phyloP scores from a whole-genome alignment of 2,329 filamentous ascomycete genomes.

The Cladophialophora psammophila region DNA sequence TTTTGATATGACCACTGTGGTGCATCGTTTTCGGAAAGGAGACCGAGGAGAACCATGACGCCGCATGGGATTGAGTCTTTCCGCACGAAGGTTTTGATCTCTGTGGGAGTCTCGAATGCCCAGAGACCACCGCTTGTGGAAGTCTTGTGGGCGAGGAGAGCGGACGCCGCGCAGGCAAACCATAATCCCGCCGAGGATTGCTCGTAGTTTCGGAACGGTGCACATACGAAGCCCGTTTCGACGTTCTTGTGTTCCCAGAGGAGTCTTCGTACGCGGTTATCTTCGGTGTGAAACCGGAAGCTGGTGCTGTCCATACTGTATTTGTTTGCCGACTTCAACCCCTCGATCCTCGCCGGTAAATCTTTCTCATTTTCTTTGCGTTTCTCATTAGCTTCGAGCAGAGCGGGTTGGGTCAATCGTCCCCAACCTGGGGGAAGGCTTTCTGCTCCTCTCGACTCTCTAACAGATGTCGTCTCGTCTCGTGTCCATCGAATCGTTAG shows the following conservation, averaged over 20 bases:
- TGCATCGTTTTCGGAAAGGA: constrained; percentile 41
- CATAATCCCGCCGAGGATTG: constrained; percentile 37
- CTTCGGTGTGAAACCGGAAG: constrained; percentile 43
- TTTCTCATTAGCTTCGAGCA: constrained; percentile 32
- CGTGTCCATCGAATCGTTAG: constrained; percentile 64
- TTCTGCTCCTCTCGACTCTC: constrained; percentile 61
- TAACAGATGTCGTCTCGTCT: constrained; percentile 43
- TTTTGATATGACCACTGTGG: constrained; percentile 41
- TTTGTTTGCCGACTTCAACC: constrained; percentile 39
- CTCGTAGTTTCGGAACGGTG: constrained; percentile 31
- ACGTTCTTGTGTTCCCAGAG: constrained; percentile 41
- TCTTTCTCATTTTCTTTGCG: constrained; percentile 28
- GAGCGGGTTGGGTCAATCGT: constrained; percentile 41
- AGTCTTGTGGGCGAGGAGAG: constrained; percentile 35
- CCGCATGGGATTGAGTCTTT: constrained; percentile 43
- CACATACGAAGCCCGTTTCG: constrained; percentile 37
- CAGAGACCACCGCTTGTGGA: constrained; percentile 36
- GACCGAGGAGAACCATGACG: constrained; percentile 42
- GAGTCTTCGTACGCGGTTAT: constrained; percentile 38
- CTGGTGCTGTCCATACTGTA: constrained; percentile 38
- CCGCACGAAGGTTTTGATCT: constrained; percentile 38
- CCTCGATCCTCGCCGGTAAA: constrained; percentile 38
- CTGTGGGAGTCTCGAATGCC: constrained; percentile 40
- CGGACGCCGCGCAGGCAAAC: constrained; percentile 43
- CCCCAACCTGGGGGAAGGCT: constrained; percentile 68